A percentile compares a stretch with the other conserved stretches of the same genome.
Evolutionary conservation across 2,329 filamentous ascomycete species (phyloP).

Genomic region (Paraphoma sp.): DNA sequence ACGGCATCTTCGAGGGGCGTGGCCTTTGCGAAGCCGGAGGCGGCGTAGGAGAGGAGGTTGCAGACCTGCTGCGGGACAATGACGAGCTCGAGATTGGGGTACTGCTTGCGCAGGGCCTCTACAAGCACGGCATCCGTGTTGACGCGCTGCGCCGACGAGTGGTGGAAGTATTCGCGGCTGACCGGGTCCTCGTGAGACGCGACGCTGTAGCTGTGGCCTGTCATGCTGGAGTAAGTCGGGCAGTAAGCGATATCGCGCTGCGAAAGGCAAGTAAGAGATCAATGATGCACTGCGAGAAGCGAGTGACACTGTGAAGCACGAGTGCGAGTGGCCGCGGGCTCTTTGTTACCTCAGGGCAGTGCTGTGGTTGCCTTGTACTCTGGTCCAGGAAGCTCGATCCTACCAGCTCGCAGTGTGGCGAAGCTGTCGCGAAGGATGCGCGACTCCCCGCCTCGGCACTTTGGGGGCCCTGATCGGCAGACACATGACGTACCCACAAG

Average conservation of each 20-base stretch:
- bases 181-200: conserved; percentile 44
- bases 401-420: conserved; percentile 4
- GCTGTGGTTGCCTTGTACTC: conserved; percentile 11
- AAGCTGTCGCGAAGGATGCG: not conserved
- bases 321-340: not conserved
- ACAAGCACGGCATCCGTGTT: conserved; percentile 54
- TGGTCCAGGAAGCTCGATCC: conserved; percentile 6
- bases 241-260: not conserved
- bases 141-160: conserved; percentile 51
- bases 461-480: not conserved
- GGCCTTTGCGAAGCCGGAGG: conserved; percentile 49
- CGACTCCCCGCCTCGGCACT: conserved; percentile 5
- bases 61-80: conserved; percentile 42
- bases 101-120: conserved; percentile 54
- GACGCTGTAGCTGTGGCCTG: conserved; percentile 29
- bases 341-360: not conserved
- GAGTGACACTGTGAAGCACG: not conserved
- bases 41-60: conserved; percentile 52
- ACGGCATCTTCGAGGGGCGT: conserved; percentile 51
- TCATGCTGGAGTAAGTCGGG: conserved; percentile 23
- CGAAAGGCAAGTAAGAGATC: not conserved
- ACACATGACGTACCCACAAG: not conserved
- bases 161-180: conserved; percentile 51
- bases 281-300: not conserved
- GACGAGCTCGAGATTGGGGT: conserved; percentile 53